phyloP scores from a whole-genome alignment of 768 basidiomycete genomes.

The Fistulinella prunicolor region DNA sequence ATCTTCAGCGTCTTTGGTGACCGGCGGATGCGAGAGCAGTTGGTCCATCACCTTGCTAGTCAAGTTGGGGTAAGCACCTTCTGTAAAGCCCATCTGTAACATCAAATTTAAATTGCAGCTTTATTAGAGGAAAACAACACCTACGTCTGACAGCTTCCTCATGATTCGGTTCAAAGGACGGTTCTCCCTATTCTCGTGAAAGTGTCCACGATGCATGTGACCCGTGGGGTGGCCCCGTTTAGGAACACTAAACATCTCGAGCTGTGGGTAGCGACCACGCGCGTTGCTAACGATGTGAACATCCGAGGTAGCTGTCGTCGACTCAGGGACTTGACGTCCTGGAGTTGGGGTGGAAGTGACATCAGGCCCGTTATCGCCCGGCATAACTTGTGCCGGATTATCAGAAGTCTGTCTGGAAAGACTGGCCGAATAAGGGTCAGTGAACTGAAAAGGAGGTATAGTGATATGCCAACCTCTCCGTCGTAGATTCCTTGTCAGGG shows the following conservation, averaged over 20 bases:
- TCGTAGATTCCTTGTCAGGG: conserved; percentile 16
- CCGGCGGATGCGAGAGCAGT: conserved; percentile 39
- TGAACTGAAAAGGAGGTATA: not conserved
- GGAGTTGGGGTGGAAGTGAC: conserved; percentile 4
- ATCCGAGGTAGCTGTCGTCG: conserved; percentile 16
- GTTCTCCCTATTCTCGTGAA: conserved; percentile 25
- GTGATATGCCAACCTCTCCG: conserved; percentile 25
- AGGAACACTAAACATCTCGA: conserved; percentile 63
- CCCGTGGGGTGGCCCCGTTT: conserved; percentile 36
- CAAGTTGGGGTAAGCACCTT: conserved; percentile 52
- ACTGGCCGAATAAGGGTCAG: conserved; percentile 12
- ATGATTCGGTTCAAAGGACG: conserved; percentile 51
- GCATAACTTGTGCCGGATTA: conserved; percentile 10
- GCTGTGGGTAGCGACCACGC: conserved; percentile 54
- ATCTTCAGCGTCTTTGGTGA: conserved; percentile 58
- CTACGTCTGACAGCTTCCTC: conserved; percentile 60
- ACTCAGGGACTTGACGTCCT: conserved; percentile 16
- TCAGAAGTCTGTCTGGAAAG: conserved; percentile 28
- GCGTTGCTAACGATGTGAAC: conserved; percentile 62
- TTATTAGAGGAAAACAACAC: conserved; percentile 22
- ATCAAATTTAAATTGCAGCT: conserved; percentile 10
- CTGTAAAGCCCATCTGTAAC: conserved; percentile 71
- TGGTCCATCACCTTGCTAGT: conserved; percentile 48
- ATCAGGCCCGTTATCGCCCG: conserved; percentile 1
- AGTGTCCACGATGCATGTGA: conserved; percentile 21